These are phyloP conservation scores for Boletellus ananiceps DNA, from an alignment of 768 basidiomycete species.

Conservation along the genomic window DNA sequence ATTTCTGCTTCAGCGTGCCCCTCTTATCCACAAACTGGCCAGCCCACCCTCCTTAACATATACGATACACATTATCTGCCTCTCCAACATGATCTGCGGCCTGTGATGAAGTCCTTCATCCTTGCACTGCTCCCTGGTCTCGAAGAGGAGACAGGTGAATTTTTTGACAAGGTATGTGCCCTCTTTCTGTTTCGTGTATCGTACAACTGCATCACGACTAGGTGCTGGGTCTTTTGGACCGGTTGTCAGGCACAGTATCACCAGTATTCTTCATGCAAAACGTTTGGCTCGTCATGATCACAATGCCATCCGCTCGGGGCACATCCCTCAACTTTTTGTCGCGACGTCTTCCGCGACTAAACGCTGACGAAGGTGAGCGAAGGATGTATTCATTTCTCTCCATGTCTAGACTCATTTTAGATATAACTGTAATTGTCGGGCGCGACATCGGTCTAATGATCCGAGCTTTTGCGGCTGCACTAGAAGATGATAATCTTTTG, in stretches of 20 bases:
- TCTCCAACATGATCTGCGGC: constrained; percentile 72
- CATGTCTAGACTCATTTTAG: constrained; percentile 28
- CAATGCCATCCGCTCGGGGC: constrained; percentile 78
- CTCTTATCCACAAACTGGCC: not conserved
- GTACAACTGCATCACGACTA: constrained; percentile 29
- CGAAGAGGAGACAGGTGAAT: constrained; percentile 97
- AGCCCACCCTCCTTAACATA: constrained; percentile 87
- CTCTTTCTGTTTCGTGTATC: not conserved
- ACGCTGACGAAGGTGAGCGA: constrained; percentile 62
- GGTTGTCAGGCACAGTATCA: constrained; percentile 78
- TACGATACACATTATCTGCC: constrained; percentile 93
- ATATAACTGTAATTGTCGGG: constrained; percentile 70
- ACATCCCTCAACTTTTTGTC: constrained; percentile 85
- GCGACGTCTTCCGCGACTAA: constrained; percentile 67
- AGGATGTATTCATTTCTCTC: not conserved
- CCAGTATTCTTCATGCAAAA: constrained; percentile 93
- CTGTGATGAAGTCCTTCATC: constrained; percentile 91
- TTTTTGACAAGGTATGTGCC: constrained; percentile 75
- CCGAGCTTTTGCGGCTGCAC: constrained; percentile 80
- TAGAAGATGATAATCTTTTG: constrained; percentile 92
- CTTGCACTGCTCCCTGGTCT: constrained; percentile 90
- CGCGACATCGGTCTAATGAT: constrained; percentile 92
- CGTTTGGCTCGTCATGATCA: constrained; percentile 90
- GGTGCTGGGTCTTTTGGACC: constrained; percentile 79
- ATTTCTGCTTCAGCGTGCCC: constrained; percentile 2